A percentile compares a stretch with the other conserved stretches of the same genome.
phyloP scores from a whole-genome alignment of 371 early-diverging fungal genomes.

The Fennellomyces sp. region DNA sequence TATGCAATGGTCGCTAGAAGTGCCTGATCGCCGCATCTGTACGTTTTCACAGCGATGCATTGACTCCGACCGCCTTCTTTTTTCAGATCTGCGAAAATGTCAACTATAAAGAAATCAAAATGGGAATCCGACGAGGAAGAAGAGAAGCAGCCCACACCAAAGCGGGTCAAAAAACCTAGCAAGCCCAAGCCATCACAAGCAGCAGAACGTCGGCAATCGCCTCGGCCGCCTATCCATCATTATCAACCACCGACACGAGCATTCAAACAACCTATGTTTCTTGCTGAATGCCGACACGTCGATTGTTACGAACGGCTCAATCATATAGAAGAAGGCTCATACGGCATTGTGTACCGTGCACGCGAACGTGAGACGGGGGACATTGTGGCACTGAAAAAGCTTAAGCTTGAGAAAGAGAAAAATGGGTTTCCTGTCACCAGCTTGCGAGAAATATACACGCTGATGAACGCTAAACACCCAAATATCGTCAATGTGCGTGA shows the following conservation, averaged over 20 bases:
- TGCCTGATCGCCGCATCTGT: too few species aligned
- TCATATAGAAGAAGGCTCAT: constrained; percentile 98
- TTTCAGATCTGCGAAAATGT: neutral
- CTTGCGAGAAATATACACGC: constrained; percentile 90
- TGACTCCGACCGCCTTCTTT: neutral
- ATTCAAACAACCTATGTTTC: constrained; percentile 7
- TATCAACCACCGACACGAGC: neutral
- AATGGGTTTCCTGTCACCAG: constrained; percentile 97
- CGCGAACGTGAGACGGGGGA: constrained; percentile 88
- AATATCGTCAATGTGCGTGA: constrained; percentile 95
- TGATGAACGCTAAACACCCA: constrained; percentile 87
- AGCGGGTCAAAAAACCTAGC: constrained; percentile 11
- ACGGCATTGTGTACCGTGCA: constrained; percentile 98
- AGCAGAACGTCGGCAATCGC: neutral
- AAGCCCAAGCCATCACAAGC: constrained; percentile 13
- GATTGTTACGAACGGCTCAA: constrained; percentile 91
- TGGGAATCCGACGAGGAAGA: constrained; percentile 43
- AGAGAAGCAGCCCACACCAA: constrained; percentile 9
- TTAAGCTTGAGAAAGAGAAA: constrained; percentile 94
- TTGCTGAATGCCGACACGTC: constrained; percentile 72
- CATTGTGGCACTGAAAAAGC: constrained; percentile 97
- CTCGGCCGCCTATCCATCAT: neutral
- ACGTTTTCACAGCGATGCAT: too few species aligned
- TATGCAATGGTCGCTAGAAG: too few species aligned
- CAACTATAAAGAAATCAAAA: constrained; percentile 30